These are phyloP conservation scores for Emericellopsis atlantica DNA, from an alignment of 2,329 filamentous ascomycete species.

Conservation along the genomic window DNA sequence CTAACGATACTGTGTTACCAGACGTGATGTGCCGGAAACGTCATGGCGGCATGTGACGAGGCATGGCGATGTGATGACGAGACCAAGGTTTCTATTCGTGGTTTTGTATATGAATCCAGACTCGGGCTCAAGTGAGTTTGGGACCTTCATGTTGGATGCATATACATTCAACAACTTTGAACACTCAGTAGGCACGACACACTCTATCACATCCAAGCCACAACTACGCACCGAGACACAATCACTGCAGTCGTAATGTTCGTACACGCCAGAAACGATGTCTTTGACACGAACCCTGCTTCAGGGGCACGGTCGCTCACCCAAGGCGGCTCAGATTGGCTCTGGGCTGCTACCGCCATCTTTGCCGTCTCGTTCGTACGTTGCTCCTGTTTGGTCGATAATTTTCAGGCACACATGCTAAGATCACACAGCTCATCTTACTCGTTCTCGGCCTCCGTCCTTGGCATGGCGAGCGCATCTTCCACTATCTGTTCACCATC, in stretches of 20 bases:
- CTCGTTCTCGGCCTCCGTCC: conserved; percentile 26
- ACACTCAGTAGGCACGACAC: too few species aligned
- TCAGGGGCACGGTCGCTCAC: conserved; percentile 24
- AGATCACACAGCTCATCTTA: conserved; percentile 21
- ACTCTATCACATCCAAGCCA: neutral
- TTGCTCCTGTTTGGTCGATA: neutral
- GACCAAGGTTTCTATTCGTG: neutral
- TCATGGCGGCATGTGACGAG: too few species aligned
- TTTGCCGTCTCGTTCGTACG: conserved; percentile 32
- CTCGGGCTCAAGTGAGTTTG: neutral
- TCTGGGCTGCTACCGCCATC: conserved; percentile 39
- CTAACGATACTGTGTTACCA: too few species aligned
- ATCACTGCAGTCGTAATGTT: neutral
- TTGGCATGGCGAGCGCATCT: conserved; percentile 34
- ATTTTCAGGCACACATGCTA: conserved; percentile 1
- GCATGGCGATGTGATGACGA: neutral
- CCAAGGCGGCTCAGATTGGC: conserved; percentile 38
- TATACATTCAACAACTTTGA: neutral
- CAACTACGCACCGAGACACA: neutral
- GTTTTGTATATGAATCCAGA: neutral
- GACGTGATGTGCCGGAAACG: too few species aligned
- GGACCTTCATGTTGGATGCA: neutral
- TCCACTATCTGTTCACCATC: conserved; percentile 42
- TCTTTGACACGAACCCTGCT: conserved; percentile 30
- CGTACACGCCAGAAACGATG: neutral